Base-by-base conservation (phyloP, 2,329 filamentous ascomycete species). In the Huntiella bhutanensis region DNA sequence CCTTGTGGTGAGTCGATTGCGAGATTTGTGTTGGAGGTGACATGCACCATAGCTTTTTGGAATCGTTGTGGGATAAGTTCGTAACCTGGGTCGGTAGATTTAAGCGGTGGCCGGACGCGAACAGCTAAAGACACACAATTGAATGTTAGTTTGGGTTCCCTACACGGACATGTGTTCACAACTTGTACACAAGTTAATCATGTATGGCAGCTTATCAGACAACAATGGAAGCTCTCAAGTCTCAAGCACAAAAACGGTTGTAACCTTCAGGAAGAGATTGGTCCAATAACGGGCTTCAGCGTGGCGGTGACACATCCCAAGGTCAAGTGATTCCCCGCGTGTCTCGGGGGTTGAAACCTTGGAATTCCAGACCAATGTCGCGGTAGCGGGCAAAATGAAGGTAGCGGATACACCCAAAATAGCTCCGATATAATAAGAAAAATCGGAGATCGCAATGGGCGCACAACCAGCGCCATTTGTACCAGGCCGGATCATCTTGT, bases 1-100 rank as follows among this genome's bases (percentile, higher is more conserved):
- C 88, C 91, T 58, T 94, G 86, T 0, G 86, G 81, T 2, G 87
- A 82, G 57, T 96, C 91, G 54, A 98, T 85, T 17, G 83, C 72
- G 42, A 98, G 67, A 58, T 75, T 93, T 5, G 85, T 95, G 39
- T 82, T 71, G 12, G 85, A 84, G 8, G 80, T 86, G 50, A 88
- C 83, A 53, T 95, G 86, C 52, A 92, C 86, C 68, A 88, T 94
- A 35, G 87, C 80, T 52, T 81, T 77, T 61, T 94, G 88, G 58
- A 98, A 98, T 57, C 91, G 78, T 62, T 94, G 87, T 11, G 91
- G 91, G 49, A 98, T 91, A 53, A 96, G 75, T 52, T 98, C 91
- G 66, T 74, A 98, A 51, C 87, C 88, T 4, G 91, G 91, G 60
- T 98, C 91, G 53, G 73, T 74, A 4, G 85, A 68, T 55, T 79